phyloP scores from a whole-genome alignment of 352 stramenopile species.

The Phytopythium litorale region DNA sequence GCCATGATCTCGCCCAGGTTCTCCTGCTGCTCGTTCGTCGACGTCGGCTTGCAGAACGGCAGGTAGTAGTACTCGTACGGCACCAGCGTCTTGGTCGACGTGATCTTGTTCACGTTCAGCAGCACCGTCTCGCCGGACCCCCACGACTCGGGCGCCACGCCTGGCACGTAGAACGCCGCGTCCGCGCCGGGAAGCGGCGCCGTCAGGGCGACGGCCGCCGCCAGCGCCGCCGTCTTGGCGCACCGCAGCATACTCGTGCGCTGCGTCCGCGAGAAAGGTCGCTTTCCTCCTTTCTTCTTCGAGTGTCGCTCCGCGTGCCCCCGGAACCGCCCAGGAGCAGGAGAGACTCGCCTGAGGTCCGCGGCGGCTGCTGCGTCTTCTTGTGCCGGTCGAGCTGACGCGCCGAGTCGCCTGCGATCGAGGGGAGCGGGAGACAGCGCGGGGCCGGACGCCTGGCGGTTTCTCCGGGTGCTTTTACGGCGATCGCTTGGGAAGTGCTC shows the following conservation, averaged over 20 bases:
- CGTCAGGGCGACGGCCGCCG: constrained; percentile 15
- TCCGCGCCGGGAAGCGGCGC: constrained; percentile 20
- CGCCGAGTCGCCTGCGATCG: constrained; percentile 2
- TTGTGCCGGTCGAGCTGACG: background rate
- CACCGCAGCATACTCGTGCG: constrained; percentile 23
- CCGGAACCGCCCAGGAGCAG: background rate
- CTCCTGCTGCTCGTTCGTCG: constrained; percentile 84
- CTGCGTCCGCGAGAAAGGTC: background rate
- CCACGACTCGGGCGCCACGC: constrained; percentile 83
- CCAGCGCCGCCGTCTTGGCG: constrained; percentile 14
- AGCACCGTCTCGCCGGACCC: constrained; percentile 77
- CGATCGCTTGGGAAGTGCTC: too few species aligned
- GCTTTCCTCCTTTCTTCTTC: background rate
- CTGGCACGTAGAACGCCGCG: constrained; percentile 82
- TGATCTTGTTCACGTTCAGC: constrained; percentile 98
- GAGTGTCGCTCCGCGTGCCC: background rate
- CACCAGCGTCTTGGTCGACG: constrained; percentile 97
- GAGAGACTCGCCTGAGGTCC: background rate
- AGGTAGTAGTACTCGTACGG: constrained; percentile 99
- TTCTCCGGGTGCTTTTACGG: background rate
- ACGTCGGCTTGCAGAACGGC: constrained; percentile 86
- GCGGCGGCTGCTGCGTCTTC: background rate
- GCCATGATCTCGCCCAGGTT: constrained; percentile 93
- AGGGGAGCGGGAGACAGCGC: background rate
- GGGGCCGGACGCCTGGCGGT: background rate